Conservation (phyloP, 2,329 filamentous ascomycete species). For the Paramyrothecium roridum region DNA sequence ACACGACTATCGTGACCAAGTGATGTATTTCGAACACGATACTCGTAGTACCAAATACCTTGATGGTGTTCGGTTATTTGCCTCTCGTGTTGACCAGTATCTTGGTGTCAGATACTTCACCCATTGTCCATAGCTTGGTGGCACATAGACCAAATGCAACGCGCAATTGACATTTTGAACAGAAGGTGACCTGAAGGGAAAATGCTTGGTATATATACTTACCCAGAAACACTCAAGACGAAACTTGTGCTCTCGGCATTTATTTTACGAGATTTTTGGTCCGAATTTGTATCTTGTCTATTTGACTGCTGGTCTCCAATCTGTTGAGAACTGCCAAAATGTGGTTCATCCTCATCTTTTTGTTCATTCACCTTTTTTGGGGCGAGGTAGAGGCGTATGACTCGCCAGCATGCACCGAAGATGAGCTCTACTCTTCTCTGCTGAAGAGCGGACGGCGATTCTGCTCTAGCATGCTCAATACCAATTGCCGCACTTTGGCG, state of each 20-base stretch:
- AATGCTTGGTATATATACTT: neutral
- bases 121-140: too few species aligned
- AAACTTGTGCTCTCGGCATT: neutral
- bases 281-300: neutral
- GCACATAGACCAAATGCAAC: too few species aligned
- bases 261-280: neutral
- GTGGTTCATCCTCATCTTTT: neutral
- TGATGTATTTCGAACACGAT: too few species aligned
- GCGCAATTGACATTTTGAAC: too few species aligned
- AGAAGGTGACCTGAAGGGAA: neutral
- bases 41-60: too few species aligned
- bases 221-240: neutral
- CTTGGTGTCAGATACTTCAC: too few species aligned
- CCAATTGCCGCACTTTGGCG: constrained; percentile 8
- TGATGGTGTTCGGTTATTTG: too few species aligned
- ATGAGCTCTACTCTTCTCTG: constrained; percentile 27
- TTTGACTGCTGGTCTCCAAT: neutral
- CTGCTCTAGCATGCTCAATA: constrained; percentile 24
- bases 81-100: too few species aligned
- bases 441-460: constrained; percentile 18
- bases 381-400: neutral
- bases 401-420: constrained; percentile 15
- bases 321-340: neutral
- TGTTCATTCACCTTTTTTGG: neutral
- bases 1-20: too few species aligned